A percentile compares a stretch with the other conserved stretches of the same genome.
Evolutionary conservation across 495 filamentous ascomycete species (phyloP).

Genomic region (Penicillium soppii): DNA sequence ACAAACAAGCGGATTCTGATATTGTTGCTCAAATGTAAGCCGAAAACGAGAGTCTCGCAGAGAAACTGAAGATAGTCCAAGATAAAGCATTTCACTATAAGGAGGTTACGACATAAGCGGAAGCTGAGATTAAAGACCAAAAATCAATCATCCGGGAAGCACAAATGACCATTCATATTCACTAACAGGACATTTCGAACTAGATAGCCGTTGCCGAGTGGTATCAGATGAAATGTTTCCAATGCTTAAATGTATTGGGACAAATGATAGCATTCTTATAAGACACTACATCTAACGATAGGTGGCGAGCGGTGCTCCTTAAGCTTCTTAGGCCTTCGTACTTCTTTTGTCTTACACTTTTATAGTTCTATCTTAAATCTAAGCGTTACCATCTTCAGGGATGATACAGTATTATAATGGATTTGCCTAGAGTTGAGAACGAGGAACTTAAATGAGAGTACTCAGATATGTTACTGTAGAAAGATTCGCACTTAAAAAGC

Average conservation of each 20-base stretch:
- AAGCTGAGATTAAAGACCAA: neutral
- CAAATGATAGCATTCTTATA: slow-evolving; percentile 3
- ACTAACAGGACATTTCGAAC: neutral
- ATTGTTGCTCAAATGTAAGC: neutral
- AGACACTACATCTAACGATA: neutral
- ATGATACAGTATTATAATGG: too few relatives aligned
- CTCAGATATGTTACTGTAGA: too few relatives aligned
- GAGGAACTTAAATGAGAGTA: too few relatives aligned
- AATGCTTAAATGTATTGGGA: neutral
- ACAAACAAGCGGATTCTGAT: neutral
- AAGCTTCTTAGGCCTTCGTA: too few relatives aligned
- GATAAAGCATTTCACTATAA: neutral
- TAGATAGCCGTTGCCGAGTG: neutral
- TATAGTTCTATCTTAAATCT: too few relatives aligned
- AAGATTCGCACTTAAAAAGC: too few relatives aligned
- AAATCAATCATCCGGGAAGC: slow-evolving; percentile 1
- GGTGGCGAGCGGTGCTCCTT: neutral
- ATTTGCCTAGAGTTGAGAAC: too few relatives aligned
- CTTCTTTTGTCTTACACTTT: too few relatives aligned
- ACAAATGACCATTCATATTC: slow-evolving; percentile 1
- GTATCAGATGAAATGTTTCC: slow-evolving; percentile 2
- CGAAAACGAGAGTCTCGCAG: neutral
- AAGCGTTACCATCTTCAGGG: too few relatives aligned
- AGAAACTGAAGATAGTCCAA: neutral
- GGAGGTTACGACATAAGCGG: neutral